Evolutionary conservation across 2,329 filamentous ascomycete species (phyloP), one percentile per base, ranked within the genome.

Genomic region (Ceratocystiopsis minuta): DNA sequence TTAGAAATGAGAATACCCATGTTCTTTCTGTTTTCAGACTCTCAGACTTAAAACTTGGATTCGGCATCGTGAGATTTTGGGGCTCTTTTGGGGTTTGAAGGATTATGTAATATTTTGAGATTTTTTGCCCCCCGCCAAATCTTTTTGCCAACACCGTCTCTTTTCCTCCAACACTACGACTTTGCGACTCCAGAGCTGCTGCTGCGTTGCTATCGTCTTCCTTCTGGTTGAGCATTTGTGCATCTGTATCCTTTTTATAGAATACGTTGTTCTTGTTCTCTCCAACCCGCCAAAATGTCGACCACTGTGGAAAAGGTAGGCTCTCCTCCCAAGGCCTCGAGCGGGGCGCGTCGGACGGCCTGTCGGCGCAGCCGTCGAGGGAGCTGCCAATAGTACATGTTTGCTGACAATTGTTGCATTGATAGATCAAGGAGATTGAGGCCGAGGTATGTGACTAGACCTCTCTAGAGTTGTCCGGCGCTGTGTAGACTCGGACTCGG

Each of bases 351-450:
- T 28, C 24, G 24, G 9, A 28, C 7, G 2, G 24, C 6, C 9
- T 10, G 7, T 28, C 2, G 24, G 11, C 2, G 24, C 24, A 10
- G 24, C 7, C 11, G 6, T 28, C 24, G 24, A 28, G 24, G 24
- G 7, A 10, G 24, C 9, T 28, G 4, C 11, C 24, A 6, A 28
- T 10, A 10, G 7, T 28, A 10, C 24, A 4, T 13, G n/a, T 4
- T 46, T 34, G 38, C 44, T 48, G 37, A 49, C 47, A 6, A 9
- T 31, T 32, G 33, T 15, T 35, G 6, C 24, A 14, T n/a, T 16
- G 17, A n/a, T 48, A 90, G 83, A 95, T 96, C 72, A 94, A 93
- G 64, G 83, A 88, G 56, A 83, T 95, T 63, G 88, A 95, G 81
- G 65, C 80, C 67, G 88, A 95, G 74, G 82, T 88, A 72, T 65